These are phyloP conservation scores for Tricholoma sp. DNA, from an alignment of 768 basidiomycete genomes.

Conservation along the genomic window DNA sequence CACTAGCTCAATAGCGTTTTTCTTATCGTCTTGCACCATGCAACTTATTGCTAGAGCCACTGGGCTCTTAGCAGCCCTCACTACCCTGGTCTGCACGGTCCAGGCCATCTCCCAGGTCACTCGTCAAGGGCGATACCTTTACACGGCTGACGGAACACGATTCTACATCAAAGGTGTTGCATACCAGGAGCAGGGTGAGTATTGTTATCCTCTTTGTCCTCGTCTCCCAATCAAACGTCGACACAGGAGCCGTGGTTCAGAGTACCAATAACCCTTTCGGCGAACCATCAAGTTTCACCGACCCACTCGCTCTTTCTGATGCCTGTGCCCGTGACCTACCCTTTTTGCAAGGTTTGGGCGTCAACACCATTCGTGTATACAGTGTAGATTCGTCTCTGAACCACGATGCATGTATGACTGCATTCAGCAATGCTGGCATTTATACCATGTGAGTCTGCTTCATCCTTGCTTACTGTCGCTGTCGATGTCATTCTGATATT, in stretches of 20 bases:
- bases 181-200: conserved; percentile 74
- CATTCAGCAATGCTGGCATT: conserved; percentile 73
- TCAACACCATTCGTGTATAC: conserved; percentile 85
- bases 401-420: conserved; percentile 83
- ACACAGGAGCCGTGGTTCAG: conserved; percentile 35
- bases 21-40: conserved; percentile 18
- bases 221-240: not conserved
- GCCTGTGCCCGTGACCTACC: conserved; percentile 79
- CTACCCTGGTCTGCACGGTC: conserved; percentile 42
- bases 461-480: not conserved
- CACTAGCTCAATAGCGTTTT: no score
- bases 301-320: conserved; percentile 64
- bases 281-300: conserved; percentile 71
- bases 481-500: conserved; percentile 5
- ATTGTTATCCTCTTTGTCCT: not conserved
- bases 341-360: conserved; percentile 64
- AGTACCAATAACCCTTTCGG: conserved; percentile 56
- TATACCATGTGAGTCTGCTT: conserved; percentile 71
- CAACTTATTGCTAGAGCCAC: conserved; percentile 22
- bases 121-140: conserved; percentile 75
- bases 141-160: conserved; percentile 63
- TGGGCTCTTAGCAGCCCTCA: conserved; percentile 33
- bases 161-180: conserved; percentile 90
- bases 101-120: conserved; percentile 66
- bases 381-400: conserved; percentile 78